Evolutionary conservation across 345 rosid species (phyloP), one percentile per base, ranked within the genome.

Genomic region (Draba incana): DNA sequence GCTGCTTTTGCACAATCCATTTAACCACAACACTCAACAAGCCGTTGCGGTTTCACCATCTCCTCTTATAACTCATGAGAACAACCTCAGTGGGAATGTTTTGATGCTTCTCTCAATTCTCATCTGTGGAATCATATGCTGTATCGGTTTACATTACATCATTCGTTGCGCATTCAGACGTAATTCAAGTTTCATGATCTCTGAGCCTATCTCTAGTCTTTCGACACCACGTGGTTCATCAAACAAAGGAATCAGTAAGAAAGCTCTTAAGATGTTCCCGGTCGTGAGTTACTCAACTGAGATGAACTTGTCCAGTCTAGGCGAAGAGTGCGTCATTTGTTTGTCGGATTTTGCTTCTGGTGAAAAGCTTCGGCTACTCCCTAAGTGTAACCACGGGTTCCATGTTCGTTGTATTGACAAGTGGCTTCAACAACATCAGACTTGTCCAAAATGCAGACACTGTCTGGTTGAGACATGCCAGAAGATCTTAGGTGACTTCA

Each of bases 381-480:
- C 84, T 4, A 83, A 77, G 33, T 83, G 86, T 62, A 77, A 79
- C 70, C 84, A 83, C 25, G 84, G 84, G 1, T 83, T 83, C 69
- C 86, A 83, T 63, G 78, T 76, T n/a, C 54, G 45, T 15, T 83
- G 87, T 56, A 79, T 83, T 6, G 87, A 79, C 66, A 81, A 77
- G 60, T 83, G 87, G 87, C 84, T 83, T 42, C 59, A 72, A 61
- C 74, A 81, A 31, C 81, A 83, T 43, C 11, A 72, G 49, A 76
- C 87, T 49, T 83, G 87, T 54, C 87, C 87, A 0, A 85, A 74
- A 6, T 88, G 94, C 55, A 78, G 94, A 72, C 79, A 83, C 50
- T 77, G 75, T 66, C 66, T 80, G 4, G 69, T 74, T 37, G 74
- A 79, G 42, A 78, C 79, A 5, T 48, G 76, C 43, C 65, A 75